phyloP scores from a whole-genome alignment of 148 eudicot species.

The Hydrangea macrophylla region DNA sequence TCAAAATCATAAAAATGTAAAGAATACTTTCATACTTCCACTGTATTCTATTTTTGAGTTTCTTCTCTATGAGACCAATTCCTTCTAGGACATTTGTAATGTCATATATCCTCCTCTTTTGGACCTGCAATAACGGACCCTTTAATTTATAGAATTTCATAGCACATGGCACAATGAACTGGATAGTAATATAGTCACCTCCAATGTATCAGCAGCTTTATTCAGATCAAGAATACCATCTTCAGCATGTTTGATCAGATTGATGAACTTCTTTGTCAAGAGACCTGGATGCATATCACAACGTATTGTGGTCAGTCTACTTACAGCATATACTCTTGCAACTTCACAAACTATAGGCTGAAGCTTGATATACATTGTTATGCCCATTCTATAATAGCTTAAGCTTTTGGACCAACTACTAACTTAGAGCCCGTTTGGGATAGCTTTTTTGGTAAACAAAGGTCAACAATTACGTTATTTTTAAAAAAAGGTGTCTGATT shows the following conservation, averaged over 20 bases:
- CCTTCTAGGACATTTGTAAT: conserved; percentile 98
- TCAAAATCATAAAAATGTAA: not conserved
- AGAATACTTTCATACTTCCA: conserved; percentile 74
- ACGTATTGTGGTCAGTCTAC: conserved; percentile 2
- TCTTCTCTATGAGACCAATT: conserved; percentile 94
- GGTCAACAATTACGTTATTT: too few relatives aligned
- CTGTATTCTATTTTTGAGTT: conserved; percentile 91
- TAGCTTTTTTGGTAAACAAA: too few relatives aligned
- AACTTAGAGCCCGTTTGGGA: too few relatives aligned
- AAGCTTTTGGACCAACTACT: too few relatives aligned
- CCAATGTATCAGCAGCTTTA: conserved; percentile 88
- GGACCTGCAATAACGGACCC: conserved; percentile 55
- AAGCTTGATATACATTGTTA: too few relatives aligned
- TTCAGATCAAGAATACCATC: conserved; percentile 97
- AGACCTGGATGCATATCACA: conserved; percentile 48
- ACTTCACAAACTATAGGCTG: conserved; percentile 11
- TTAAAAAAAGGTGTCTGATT: too few relatives aligned
- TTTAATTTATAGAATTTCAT: conserved; percentile 4
- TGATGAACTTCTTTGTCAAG: conserved; percentile 83
- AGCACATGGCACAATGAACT: conserved; percentile 7
- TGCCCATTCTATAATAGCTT: too few relatives aligned
- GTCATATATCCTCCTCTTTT: conserved; percentile 97
- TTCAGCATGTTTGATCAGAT: conserved; percentile 90
- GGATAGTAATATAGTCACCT: conserved; percentile 40
- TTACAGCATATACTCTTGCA: conserved; percentile 7